Evolutionary conservation across 2,329 filamentous ascomycete species (phyloP).

Genomic region (Pseudogymnoascus sp.): DNA sequence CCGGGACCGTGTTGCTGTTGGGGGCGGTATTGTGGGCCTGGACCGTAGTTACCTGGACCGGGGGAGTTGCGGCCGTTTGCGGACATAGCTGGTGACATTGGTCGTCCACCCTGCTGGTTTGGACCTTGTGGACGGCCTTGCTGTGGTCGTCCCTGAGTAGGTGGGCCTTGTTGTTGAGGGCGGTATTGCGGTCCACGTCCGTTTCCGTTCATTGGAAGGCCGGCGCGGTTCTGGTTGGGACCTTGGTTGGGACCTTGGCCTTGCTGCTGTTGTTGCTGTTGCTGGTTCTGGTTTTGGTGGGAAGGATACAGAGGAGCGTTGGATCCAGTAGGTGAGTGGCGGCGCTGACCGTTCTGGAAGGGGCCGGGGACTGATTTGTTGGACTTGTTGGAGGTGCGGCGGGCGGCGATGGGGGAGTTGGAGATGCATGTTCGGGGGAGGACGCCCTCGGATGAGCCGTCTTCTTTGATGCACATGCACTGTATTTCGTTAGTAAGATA

Average conservation of each 20-base stretch:
- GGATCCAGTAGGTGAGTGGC: constrained; percentile 27
- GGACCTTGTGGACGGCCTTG: constrained; percentile 25
- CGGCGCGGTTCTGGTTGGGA: not conserved
- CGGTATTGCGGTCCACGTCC: not conserved
- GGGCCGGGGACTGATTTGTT: not conserved
- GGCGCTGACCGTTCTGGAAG: not conserved
- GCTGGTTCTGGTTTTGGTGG: not conserved
- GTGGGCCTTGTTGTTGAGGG: not conserved
- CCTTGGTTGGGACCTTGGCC: not conserved
- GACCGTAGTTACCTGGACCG: not conserved
- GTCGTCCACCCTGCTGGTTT: constrained; percentile 15
- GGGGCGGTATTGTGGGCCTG: constrained; percentile 11
- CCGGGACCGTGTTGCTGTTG: constrained; percentile 12
- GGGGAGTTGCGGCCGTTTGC: constrained; percentile 8
- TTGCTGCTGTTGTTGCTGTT: not conserved
- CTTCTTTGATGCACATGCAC: constrained; percentile 86
- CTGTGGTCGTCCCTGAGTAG: constrained; percentile 23
- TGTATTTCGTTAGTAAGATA: constrained; percentile 34
- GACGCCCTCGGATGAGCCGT: constrained; percentile 87
- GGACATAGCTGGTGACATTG: constrained; percentile 19
- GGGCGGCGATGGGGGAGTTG: constrained; percentile 71
- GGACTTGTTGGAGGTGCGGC: constrained; percentile 39
- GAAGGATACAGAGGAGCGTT: not conserved
- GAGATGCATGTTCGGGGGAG: constrained; percentile 90
- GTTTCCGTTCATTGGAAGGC: not conserved